Conservation (phyloP, 2,329 filamentous ascomycete genomes). For the Onygenales sp. region DNA sequence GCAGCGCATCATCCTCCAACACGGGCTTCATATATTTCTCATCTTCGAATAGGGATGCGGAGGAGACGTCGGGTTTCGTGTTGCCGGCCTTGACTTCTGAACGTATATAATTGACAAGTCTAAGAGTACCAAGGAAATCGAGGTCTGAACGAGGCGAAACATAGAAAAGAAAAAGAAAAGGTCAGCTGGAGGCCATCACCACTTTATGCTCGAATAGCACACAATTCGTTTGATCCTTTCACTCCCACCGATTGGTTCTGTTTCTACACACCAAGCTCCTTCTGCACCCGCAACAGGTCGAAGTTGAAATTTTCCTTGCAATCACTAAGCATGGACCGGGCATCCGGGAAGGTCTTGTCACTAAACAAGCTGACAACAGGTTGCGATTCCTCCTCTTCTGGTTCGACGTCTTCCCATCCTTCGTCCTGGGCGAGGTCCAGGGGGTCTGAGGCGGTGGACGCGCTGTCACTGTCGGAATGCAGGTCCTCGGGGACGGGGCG, state of each 20-base stretch:
- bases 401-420: slow-evolving; percentile 51
- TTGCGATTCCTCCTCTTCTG: slow-evolving; percentile 51
- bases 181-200: slow-evolving; percentile 8
- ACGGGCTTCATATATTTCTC: slow-evolving; percentile 77
- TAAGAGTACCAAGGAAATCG: slow-evolving; percentile 65
- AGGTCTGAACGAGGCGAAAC: slow-evolving; percentile 38
- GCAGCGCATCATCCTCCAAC: slow-evolving; percentile 77
- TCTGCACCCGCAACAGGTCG: slow-evolving; percentile 54
- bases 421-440: slow-evolving; percentile 41
- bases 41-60: slow-evolving; percentile 56
- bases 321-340: slow-evolving; percentile 56
- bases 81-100: slow-evolving; percentile 39
- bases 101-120: slow-evolving; percentile 60
- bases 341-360: slow-evolving; percentile 54
- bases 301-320: slow-evolving; percentile 58
- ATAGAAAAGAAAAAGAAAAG: slow-evolving; percentile 12
- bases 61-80: slow-evolving; percentile 46
- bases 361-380: slow-evolving; percentile 60
- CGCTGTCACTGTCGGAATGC: slow-evolving; percentile 13
- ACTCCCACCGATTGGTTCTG: background rate
- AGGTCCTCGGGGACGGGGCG: background rate
- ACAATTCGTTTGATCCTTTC: slow-evolving; percentile 7
- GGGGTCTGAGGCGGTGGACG: slow-evolving; percentile 19
- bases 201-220: slow-evolving; percentile 10
- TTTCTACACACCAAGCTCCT: slow-evolving; percentile 36